Base-by-base conservation (phyloP, 768 basidiomycete species). In the Hydnum rufescens region DNA sequence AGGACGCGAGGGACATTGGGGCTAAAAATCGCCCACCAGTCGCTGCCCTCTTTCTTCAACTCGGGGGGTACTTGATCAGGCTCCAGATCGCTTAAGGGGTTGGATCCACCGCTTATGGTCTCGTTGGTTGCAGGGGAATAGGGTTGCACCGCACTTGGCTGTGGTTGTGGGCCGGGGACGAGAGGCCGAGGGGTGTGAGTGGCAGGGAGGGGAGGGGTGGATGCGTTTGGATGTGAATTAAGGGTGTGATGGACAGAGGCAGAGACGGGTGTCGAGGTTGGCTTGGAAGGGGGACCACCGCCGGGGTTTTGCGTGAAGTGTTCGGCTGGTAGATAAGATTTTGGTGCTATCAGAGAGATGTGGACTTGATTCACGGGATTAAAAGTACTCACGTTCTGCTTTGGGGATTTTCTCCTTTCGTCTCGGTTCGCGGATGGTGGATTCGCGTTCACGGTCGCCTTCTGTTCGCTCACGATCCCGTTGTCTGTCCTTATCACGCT, bases 1-100 rank as follows among this genome's bases (percentile, higher is more conserved):
- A 71, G 54, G 30, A 62, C 62, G 55, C 65, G 60, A 58, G 67
- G 66, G 18, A 63, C 64, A 52, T 67, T 66, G 32, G 67, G 66
- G 57, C 67, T 69, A 63, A 69, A 70, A 48, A 69, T 64, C 5
- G 66, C 68, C 52, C 67, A 64, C 70, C 70, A 71, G 55, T 70
- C 70, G 31, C 58, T 56, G 1, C 69, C 69, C 53, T 70, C 68
- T 61, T 70, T 70, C 58, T 58, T 56, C 3, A 57, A 43, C 53
- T 58, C 57, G 5, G 48, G 46, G 8, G 49, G 47, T 5, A 58
- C 57, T 31, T 53, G 55, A 16, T 56, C 57, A 29, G 53, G 56
- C 30, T 58, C 55, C 47, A 58, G 43, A 36, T 56, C 60, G 34
- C 49, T 52, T n/a, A 55, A 30, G 19, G 55, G 58, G 36, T 19